Base-by-base conservation (phyloP, 108 stramenopile species). In the Fistulifera pelliculosa region DNA sequence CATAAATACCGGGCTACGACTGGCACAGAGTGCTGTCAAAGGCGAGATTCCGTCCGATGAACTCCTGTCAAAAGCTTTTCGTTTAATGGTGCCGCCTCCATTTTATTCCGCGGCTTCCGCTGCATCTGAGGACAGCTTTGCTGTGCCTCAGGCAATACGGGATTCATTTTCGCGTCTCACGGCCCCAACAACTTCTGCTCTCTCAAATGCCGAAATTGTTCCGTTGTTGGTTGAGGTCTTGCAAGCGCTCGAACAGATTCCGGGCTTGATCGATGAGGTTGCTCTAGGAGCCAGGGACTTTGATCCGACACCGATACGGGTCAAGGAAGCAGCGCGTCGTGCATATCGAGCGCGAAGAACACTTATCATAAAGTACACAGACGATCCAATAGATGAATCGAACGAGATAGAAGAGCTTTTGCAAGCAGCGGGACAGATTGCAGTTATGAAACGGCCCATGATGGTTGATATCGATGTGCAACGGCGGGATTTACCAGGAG, bases 311-410 rank as follows among this genome's bases (percentile, higher is more conserved):
- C 95, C 93, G 7, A 60, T 67, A 5, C 59, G 65, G 48, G 82
- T 85, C 38, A 68, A 71, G 39, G 70, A 72, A 4, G 87, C 83
- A 6, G 81, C 86, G 7, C 75, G 93, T 39, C 64, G 74, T 18
- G 83, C 91, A 41, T 96, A 94, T 58, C 75, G 95, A 6, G 90
- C 91, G 27, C 68, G 91, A 49, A 66, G 93, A 13, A 94, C 93
- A 7, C 60, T 96, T 12, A 55, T 96, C 39, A 28, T 96, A 18
- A 75, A 83, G 54, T 96, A 89, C 68, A 73, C 73, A 38, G 79
- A 90, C 49, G 95, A 96, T 57, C 62, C 79, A 2, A 60, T 94
- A 27, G 95, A 96, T 49, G 95, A 96, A 57, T 89, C 87, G 35
- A 80, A 83, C 54, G 60, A 79, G n/a, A 50, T 96, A 41, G 80